Evolutionary conservation across 495 filamentous ascomycete genomes (phyloP).

Genomic region (Aspergillus carlsbadensis): DNA sequence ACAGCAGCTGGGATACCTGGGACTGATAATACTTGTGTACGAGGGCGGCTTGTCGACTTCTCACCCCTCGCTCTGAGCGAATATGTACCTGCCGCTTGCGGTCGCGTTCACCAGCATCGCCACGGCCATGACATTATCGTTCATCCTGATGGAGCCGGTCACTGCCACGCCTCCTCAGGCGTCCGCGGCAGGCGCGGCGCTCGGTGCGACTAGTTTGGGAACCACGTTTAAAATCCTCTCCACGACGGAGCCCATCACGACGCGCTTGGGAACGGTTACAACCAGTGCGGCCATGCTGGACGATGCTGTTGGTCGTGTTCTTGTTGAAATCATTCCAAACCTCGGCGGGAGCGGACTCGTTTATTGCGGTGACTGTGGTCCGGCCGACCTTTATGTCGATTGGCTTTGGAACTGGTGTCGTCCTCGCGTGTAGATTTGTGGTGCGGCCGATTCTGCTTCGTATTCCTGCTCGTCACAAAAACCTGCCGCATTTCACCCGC

Average conservation of each 20-base stretch:
- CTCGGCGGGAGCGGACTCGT: conserved; percentile 35
- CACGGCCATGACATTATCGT: conserved; percentile 67
- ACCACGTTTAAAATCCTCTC: conserved; percentile 75
- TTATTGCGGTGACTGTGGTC: conserved; percentile 48
- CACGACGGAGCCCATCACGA: conserved; percentile 53
- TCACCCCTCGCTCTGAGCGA: conserved; percentile 54
- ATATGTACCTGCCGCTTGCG: conserved; percentile 55
- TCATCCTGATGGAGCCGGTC: conserved; percentile 48
- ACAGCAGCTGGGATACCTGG: conserved; percentile 73
- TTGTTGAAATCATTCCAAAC: conserved; percentile 66
- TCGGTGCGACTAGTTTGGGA: conserved; percentile 74
- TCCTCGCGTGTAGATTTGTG: conserved; percentile 45
- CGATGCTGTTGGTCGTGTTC: conserved; percentile 78
- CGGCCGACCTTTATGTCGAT: conserved; percentile 59
- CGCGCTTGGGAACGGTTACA: conserved; percentile 67
- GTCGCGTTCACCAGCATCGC: conserved; percentile 66
- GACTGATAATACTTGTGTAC: conserved; percentile 72
- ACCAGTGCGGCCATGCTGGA: conserved; percentile 77
- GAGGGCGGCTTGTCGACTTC: conserved; percentile 71
- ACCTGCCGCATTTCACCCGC: conserved; percentile 15
- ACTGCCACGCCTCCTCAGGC: conserved; percentile 54
- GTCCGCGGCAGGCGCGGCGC: conserved; percentile 74
- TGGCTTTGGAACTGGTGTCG: conserved; percentile 50
- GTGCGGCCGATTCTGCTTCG: conserved; percentile 36
- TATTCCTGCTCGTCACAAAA: neutral